Evolutionary conservation across 116 monocot genomes (phyloP).

Genomic region (Dioscorea cayenensis): DNA sequence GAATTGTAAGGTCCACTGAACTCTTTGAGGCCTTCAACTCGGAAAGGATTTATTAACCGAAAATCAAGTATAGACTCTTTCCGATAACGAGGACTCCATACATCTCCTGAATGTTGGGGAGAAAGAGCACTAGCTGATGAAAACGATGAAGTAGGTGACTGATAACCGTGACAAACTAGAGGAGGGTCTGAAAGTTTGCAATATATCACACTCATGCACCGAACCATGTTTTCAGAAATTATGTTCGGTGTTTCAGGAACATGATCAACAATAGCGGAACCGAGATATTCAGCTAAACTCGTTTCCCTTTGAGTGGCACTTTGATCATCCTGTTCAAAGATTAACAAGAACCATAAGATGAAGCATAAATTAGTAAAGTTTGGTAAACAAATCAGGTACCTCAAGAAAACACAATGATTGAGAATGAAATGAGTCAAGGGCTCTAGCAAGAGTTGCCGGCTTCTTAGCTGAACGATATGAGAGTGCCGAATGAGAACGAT

Average conservation of each 20-base stretch:
- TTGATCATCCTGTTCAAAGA: constrained; percentile 10
- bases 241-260: constrained; percentile 30
- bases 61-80: constrained; percentile 51
- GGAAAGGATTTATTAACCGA: constrained; percentile 58
- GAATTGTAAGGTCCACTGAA: constrained; percentile 73
- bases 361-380: neutral
- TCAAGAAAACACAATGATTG: constrained; percentile 50
- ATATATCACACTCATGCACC: constrained; percentile 52
- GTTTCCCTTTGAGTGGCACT: constrained; percentile 4
- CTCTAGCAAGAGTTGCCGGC: constrained; percentile 45
- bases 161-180: constrained; percentile 21
- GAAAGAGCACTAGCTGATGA: constrained; percentile 60
- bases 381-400: constrained; percentile 19
- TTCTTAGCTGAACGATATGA: constrained; percentile 23
- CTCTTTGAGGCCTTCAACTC: constrained; percentile 62
- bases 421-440: constrained; percentile 50
- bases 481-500: constrained; percentile 48
- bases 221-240: constrained; percentile 59
- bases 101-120: constrained; percentile 45
- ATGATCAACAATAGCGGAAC: constrained; percentile 15
- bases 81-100: constrained; percentile 49
- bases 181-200: constrained; percentile 64
- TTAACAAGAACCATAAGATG: neutral
- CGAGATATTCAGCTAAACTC: constrained; percentile 21
- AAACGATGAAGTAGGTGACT: constrained; percentile 58